These are phyloP conservation scores for Globisporangium recalcitrans DNA, from an alignment of 352 stramenopile species.

Conservation along the genomic window DNA sequence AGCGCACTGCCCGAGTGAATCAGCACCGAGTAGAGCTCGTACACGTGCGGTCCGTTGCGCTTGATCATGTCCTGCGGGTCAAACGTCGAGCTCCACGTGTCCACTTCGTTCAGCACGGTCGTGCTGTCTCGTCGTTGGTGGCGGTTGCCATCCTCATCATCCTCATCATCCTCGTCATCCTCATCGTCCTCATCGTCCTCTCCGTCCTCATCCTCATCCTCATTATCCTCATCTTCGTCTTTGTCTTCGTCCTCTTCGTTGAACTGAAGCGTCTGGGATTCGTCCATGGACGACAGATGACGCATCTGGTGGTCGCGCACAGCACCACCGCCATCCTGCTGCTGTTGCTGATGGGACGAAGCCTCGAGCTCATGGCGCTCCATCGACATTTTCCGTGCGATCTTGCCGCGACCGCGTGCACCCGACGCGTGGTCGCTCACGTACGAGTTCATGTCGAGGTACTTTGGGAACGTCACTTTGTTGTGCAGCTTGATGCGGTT, in stretches of 20 bases:
- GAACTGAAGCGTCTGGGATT: constrained; percentile 50
- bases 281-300: constrained; percentile 74
- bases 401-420: constrained; percentile 35
- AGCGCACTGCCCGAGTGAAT: constrained; percentile 91
- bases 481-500: constrained; percentile 86
- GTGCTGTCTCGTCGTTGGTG: constrained; percentile 4
- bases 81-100: constrained; percentile 73
- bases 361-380: constrained; percentile 72
- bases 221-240: constrained; percentile 13
- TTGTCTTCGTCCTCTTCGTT: constrained; percentile 17
- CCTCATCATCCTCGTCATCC: constrained; percentile 15
- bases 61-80: constrained; percentile 60
- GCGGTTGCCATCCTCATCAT: constrained; percentile 1
- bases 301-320: constrained; percentile 18
- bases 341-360: constrained; percentile 21
- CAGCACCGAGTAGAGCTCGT: constrained; percentile 91
- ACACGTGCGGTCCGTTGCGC: constrained; percentile 67
- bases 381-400: constrained; percentile 85
- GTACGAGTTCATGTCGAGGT: constrained; percentile 88
- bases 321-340: constrained; percentile 11
- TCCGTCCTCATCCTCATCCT: too few species aligned
- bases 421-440: constrained; percentile 48
- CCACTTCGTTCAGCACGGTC: constrained; percentile 17
- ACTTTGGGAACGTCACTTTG: constrained; percentile 85
- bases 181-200: constrained; percentile 18